Evolutionary conservation across 108 stramenopile genomes (phyloP), one percentile per base, ranked within the genome.

Genomic region (Aureococcus anophagefferens): DNA sequence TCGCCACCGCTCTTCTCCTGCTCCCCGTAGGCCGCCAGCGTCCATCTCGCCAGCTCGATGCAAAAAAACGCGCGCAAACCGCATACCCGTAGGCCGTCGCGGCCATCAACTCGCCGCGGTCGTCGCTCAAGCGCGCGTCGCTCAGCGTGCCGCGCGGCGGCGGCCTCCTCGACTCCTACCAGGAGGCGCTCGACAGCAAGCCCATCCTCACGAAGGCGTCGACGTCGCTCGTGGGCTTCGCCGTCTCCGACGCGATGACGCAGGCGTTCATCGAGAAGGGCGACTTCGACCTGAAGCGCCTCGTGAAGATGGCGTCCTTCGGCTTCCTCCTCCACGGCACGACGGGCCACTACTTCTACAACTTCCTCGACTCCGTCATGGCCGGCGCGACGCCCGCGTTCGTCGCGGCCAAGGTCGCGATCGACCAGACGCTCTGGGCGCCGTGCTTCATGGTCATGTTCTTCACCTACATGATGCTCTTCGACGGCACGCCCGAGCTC

Each of bases 261-360:
- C 96, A 97, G 92, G 93, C 93, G 71, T 97, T 97, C 87, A 94
- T 97, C 76, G 83, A 80, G 65, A 87, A 90, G 66, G 94, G 90
- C 59, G 88, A 93, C 62, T 87, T 95, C 75, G 94, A 97, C 85
- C 74, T 89, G 77, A 91, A 88, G 81, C 91, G 96, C 70, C 92
- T 95, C 83, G 85, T 89, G 74, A 94, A 83, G 75, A 89, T 96
- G 69, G 86, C 90, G 36, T 86, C 87, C 72, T 97, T 97, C 77
- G 96, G 96, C 71, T 88, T 94, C 81, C 83, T 96, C 64, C 93
- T 94, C 85, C 96, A 97, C 86, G 96, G 96, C 62, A 94, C 96
- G 46, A 93, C 93, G 65, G 96, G 96, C 66, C 96, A 97, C 84
- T 97, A 86, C 86, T 97, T 96, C 83, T 97, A 97, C 93, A 93